phyloP scores from a whole-genome alignment of 495 filamentous ascomycete genomes.

The Penicillium turbatum region DNA sequence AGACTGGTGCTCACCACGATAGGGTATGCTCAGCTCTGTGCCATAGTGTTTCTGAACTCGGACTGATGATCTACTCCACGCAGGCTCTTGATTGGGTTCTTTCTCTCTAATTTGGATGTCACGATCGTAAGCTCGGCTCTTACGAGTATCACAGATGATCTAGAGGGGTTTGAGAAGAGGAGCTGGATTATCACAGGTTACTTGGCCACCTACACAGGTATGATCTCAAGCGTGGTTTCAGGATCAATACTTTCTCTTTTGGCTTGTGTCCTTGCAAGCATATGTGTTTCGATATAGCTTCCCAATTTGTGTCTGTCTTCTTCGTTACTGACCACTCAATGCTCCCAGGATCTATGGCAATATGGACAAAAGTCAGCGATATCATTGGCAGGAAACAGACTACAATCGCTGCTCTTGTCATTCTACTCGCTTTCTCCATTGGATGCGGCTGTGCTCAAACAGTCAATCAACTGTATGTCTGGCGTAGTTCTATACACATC shows the following conservation, averaged over 20 bases:
- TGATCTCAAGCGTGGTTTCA: neutral
- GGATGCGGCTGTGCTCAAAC: slow-evolving; percentile 51
- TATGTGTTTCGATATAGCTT: neutral
- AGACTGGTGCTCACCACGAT: slow-evolving; percentile 35
- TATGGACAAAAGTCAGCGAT: slow-evolving; percentile 58
- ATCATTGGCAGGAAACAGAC: slow-evolving; percentile 53
- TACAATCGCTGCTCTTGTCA: slow-evolving; percentile 44
- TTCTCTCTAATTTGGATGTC: slow-evolving; percentile 59
- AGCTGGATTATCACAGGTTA: slow-evolving; percentile 58
- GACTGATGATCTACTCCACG: neutral
- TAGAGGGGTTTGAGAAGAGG: slow-evolving; percentile 49
- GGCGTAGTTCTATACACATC: neutral
- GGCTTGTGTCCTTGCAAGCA: neutral
- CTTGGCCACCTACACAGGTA: slow-evolving; percentile 53
- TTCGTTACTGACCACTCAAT: neutral
- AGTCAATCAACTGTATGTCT: slow-evolving; percentile 49
- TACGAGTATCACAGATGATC: slow-evolving; percentile 52
- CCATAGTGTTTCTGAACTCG: neutral
- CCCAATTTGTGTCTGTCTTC: neutral
- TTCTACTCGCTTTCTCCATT: slow-evolving; percentile 53
- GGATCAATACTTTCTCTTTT: neutral
- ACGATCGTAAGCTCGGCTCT: slow-evolving; percentile 62
- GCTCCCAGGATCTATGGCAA: slow-evolving; percentile 47
- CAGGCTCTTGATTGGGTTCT: slow-evolving; percentile 52
- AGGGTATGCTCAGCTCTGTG: slow-evolving; percentile 24